These are phyloP conservation scores for Naganishia antarctica DNA, from an alignment of 768 basidiomycete species.

Conservation along the genomic window DNA sequence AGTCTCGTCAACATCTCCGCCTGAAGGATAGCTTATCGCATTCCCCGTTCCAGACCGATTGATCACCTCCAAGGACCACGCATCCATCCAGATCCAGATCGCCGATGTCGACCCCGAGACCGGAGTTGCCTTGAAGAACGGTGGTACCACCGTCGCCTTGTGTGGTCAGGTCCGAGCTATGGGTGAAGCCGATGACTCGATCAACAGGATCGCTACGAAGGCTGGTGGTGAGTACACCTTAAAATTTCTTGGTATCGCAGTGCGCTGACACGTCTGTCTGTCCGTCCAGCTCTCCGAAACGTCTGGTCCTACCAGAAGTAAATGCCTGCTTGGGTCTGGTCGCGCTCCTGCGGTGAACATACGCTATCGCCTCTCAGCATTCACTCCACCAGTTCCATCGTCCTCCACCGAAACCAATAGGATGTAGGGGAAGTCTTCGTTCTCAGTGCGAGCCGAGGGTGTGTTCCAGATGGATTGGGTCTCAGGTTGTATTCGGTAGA, in stretches of 20 bases:
- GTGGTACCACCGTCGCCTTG: slow-evolving; percentile 78
- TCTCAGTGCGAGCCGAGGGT: slow-evolving; percentile 22
- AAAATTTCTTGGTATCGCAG: neutral
- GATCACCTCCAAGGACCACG: slow-evolving; percentile 98
- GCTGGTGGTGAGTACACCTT: slow-evolving; percentile 72
- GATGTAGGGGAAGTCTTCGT: slow-evolving; percentile 17
- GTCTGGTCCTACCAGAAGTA: slow-evolving; percentile 96
- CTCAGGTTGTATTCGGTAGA: slow-evolving; percentile 17
- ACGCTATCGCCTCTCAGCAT: slow-evolving; percentile 11
- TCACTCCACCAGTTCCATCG: slow-evolving; percentile 11
- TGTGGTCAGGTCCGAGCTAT: slow-evolving; percentile 89
- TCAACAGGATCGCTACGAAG: slow-evolving; percentile 93
- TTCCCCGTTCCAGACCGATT: slow-evolving; percentile 66
- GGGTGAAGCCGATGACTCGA: slow-evolving; percentile 91
- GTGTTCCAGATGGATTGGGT: slow-evolving; percentile 19
- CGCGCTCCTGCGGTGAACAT: slow-evolving; percentile 1
- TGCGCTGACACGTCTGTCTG: neutral
- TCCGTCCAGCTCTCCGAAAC: slow-evolving; percentile 51
- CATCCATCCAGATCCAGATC: slow-evolving; percentile 93
- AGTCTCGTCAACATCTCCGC: neutral
- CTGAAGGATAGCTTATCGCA: neutral
- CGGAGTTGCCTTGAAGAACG: slow-evolving; percentile 55
- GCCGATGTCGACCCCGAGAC: slow-evolving; percentile 81
- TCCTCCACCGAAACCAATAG: slow-evolving; percentile 3
- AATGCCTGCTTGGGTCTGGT: slow-evolving; percentile 34